These are phyloP conservation scores for Colletotrichum liriopes DNA, from an alignment of 2,329 filamentous ascomycete genomes.

Conservation along the genomic window DNA sequence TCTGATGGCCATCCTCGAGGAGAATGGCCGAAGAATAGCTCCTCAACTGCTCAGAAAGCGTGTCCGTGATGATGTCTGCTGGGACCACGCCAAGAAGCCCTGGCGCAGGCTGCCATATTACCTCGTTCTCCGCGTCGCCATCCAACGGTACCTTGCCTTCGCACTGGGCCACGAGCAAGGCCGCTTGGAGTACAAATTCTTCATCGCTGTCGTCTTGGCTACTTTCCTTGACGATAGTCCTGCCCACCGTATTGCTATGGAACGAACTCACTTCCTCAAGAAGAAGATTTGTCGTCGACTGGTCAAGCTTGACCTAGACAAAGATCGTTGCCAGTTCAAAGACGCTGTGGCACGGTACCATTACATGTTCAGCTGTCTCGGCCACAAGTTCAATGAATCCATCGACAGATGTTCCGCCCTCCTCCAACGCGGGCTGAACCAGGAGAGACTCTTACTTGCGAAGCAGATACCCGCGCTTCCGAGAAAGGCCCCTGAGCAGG, in stretches of 20 bases:
- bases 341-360: slow-evolving; percentile 45
- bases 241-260: slow-evolving; percentile 48
- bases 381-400: slow-evolving; percentile 47
- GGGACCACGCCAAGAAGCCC: slow-evolving; percentile 62
- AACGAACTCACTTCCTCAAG: slow-evolving; percentile 58
- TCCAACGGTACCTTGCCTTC: slow-evolving; percentile 66
- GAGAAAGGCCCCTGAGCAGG: slow-evolving; percentile 49
- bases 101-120: slow-evolving; percentile 77
- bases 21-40: slow-evolving; percentile 59
- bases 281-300: slow-evolving; percentile 72
- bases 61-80: slow-evolving; percentile 74
- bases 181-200: slow-evolving; percentile 69
- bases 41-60: slow-evolving; percentile 66
- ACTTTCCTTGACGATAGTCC: slow-evolving; percentile 60
- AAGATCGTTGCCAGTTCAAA: slow-evolving; percentile 39
- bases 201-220: slow-evolving; percentile 66
- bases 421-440: slow-evolving; percentile 56
- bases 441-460: slow-evolving; percentile 55
- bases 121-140: slow-evolving; percentile 72
- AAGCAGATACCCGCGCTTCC: slow-evolving; percentile 61
- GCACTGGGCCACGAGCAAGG: slow-evolving; percentile 59
- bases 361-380: slow-evolving; percentile 49
- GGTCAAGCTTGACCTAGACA: slow-evolving; percentile 68
- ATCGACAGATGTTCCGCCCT: slow-evolving; percentile 50
- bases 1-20: slow-evolving; percentile 73